Conservation (phyloP, 805 yeast genomes). For the Torulaspora gathmanii region DNA sequence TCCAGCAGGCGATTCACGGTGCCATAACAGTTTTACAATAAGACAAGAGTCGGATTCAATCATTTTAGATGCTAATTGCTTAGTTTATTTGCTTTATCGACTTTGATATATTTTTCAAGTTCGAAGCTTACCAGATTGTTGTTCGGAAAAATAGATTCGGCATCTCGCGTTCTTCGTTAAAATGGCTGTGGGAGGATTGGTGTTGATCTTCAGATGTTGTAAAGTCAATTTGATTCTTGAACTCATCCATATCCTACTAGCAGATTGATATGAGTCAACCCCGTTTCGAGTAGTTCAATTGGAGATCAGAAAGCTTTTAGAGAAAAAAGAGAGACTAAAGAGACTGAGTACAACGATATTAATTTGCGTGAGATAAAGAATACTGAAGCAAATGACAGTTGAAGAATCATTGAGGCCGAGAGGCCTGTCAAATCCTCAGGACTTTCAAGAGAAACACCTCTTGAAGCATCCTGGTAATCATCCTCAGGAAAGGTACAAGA, state of each 20-base stretch:
- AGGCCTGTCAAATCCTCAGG: constrained; percentile 19
- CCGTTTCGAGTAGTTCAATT: no score
- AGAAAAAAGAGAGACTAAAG: neutral
- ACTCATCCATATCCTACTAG: no score
- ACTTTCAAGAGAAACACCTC: constrained; percentile 18
- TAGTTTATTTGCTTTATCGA: neutral
- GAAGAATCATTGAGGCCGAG: constrained; percentile 10
- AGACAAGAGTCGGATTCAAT: neutral
- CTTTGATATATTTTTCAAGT: neutral
- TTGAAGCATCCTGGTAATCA: constrained; percentile 69
- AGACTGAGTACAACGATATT: neutral
- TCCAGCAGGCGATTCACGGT: neutral
- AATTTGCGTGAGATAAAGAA: no score
- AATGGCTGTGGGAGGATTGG: neutral
- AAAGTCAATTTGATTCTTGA: neutral
- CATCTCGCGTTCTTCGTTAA: neutral
- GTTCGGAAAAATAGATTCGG: neutral
- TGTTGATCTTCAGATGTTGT: no score
- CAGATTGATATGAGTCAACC: neutral
- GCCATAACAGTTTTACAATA: neutral
- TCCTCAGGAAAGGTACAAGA: constrained; percentile 59
- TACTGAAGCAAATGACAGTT: constrained; percentile 6
- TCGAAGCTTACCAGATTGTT: neutral
- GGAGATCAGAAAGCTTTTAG: no score
- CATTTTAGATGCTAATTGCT: no score